phyloP scores from a whole-genome alignment of 148 eudicot species.

The Pharnaceum exiguum region DNA sequence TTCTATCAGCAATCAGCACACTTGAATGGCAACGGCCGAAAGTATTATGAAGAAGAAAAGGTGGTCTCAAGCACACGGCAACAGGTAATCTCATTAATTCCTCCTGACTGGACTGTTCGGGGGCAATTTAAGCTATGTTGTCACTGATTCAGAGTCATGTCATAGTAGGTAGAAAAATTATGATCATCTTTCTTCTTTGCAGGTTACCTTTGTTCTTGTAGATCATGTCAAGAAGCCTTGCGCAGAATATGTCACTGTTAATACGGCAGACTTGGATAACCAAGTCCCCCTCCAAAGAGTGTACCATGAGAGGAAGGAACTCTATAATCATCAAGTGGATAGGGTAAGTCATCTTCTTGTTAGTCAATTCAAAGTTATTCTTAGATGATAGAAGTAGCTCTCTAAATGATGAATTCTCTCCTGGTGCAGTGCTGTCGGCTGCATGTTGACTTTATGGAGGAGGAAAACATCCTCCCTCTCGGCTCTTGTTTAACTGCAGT shows the following conservation, averaged over 20 bases:
- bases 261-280: background rate
- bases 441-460: background rate
- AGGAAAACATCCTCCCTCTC: constrained; percentile 4
- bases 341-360: background rate
- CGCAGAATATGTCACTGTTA: background rate
- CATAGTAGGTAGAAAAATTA: too few species aligned
- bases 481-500: background rate
- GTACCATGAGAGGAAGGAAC: background rate
- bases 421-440: background rate
- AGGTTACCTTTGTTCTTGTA: constrained; percentile 1
- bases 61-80: background rate
- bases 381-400: too few species aligned
- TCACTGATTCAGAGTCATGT: too few species aligned
- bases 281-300: background rate
- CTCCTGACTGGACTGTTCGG: too few species aligned
- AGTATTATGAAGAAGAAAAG: background rate
- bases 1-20: background rate
- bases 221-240: background rate
- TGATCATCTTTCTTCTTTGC: too few species aligned
- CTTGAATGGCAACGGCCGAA: background rate
- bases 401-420: too few species aligned
- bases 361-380: too few species aligned
- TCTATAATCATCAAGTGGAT: background rate
- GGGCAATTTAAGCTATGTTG: too few species aligned
- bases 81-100: too few species aligned